Conservation (phyloP, 805 yeast genomes). For the Wickerhamiella brachini region DNA sequence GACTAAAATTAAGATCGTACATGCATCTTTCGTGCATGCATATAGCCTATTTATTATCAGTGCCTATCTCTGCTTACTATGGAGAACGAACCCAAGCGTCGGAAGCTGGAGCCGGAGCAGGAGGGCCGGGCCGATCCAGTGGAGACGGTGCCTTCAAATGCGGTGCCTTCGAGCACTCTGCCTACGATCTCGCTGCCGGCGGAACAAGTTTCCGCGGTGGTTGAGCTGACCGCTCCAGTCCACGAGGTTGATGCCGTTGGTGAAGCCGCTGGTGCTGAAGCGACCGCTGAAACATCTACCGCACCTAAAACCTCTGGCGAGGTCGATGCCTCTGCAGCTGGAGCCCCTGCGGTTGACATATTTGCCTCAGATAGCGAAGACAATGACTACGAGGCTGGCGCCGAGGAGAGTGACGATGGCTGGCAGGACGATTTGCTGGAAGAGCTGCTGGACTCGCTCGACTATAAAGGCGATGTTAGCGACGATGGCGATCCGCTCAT, state of each 20-base stretch:
- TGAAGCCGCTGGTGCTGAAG: too few species aligned
- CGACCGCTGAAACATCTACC: too few species aligned
- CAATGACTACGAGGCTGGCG: conserved; percentile 6
- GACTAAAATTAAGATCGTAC: neutral
- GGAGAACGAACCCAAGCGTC: neutral
- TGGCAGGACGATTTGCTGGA: conserved; percentile 14
- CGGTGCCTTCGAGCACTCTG: neutral
- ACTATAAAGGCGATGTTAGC: conserved; percentile 6
- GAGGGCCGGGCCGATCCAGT: too few species aligned
- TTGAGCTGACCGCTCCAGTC: conserved; percentile 1
- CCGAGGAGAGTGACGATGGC: conserved; percentile 9
- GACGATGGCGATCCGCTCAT: conserved; percentile 12
- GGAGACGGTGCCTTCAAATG: neutral
- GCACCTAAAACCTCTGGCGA: too few species aligned
- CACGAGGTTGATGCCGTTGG: neutral
- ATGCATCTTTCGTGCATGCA: neutral
- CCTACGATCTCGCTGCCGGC: neutral
- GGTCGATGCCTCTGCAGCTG: neutral
- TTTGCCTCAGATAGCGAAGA: conserved; percentile 12
- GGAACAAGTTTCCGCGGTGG: neutral
- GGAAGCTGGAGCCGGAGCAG: neutral
- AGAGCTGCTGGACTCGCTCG: conserved; percentile 17
- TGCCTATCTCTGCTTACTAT: neutral
- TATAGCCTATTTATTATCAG: neutral
- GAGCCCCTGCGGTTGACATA: conserved; percentile 8